A percentile compares a stretch with the other conserved stretches of the same genome.
These are phyloP conservation scores for Arabidopsis thaliana DNA, from an alignment of 345 rosid genomes.

Conservation along the genomic window DNA sequence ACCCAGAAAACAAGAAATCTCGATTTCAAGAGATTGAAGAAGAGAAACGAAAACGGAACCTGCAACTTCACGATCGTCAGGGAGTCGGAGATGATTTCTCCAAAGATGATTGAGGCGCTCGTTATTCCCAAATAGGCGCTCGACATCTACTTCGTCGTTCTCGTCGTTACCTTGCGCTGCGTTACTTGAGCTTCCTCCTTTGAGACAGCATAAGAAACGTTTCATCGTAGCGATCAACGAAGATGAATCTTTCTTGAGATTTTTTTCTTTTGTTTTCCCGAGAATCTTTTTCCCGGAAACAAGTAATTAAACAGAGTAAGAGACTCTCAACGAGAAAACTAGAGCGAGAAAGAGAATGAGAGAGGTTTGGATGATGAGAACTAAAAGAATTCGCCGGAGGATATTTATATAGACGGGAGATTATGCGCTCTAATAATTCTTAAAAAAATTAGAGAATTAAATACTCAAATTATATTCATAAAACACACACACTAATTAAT, in stretches of 20 bases:
- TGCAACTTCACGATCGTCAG: slow-evolving; percentile 1
- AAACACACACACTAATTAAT: too few relatives aligned
- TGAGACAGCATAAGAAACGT: background rate
- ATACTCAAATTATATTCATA: background rate
- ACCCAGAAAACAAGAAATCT: background rate
- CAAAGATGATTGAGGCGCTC: slow-evolving; percentile 1
- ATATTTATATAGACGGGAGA: background rate
- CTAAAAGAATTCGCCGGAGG: background rate
- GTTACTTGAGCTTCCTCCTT: background rate
- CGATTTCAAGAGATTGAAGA: background rate
- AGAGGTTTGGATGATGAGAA: background rate
- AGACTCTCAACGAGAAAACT: slow-evolving; percentile 16
- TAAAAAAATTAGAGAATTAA: background rate
- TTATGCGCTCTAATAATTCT: too few relatives aligned
- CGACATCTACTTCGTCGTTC: background rate
- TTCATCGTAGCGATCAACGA: slow-evolving; percentile 16
- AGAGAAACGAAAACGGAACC: slow-evolving; percentile 30
- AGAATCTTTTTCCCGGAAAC: slow-evolving; percentile 21
- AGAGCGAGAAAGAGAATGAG: slow-evolving; percentile 1
- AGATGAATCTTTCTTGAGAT: slow-evolving; percentile 19
- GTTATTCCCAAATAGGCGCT: slow-evolving; percentile 6
- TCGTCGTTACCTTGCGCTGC: background rate
- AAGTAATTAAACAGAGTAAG: slow-evolving; percentile 28
- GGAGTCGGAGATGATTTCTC: background rate
- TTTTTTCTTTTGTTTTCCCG: slow-evolving; percentile 16